Evolutionary conservation across 495 filamentous ascomycete species (phyloP).

Genomic region (Tuber magnatum): DNA sequence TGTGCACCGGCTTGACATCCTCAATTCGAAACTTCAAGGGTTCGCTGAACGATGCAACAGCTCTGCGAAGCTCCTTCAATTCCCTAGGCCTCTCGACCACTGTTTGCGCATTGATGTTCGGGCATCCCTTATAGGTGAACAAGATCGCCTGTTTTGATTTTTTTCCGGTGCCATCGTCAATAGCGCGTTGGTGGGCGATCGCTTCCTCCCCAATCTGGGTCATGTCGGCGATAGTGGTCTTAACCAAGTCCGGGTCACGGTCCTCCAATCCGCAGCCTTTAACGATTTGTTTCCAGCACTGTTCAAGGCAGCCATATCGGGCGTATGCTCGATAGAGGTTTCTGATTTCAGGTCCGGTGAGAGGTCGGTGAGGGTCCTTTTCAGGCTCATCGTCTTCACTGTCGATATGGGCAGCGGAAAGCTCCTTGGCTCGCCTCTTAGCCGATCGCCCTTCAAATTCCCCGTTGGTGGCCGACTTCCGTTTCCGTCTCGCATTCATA

Average conservation of each 20-base stretch:
- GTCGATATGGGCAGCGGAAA: constrained; percentile 56
- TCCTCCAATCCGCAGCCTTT: constrained; percentile 73
- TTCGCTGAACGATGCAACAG: constrained; percentile 54
- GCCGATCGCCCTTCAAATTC: constrained; percentile 81
- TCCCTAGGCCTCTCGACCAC: constrained; percentile 82
- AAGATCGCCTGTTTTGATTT: constrained; percentile 95
- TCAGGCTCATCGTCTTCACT: constrained; percentile 48
- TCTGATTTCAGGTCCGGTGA: constrained; percentile 83
- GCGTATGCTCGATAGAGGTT: constrained; percentile 81
- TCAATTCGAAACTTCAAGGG: constrained; percentile 70
- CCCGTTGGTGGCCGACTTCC: constrained; percentile 56
- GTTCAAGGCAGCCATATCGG: constrained; percentile 78
- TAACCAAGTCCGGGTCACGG: constrained; percentile 70
- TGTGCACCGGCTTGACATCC: constrained; percentile 76
- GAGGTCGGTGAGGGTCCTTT: constrained; percentile 70
- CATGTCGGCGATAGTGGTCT: constrained; percentile 52
- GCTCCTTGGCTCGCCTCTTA: constrained; percentile 75
- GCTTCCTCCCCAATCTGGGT: constrained; percentile 39
- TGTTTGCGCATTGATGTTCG: constrained; percentile 89
- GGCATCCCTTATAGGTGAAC: constrained; percentile 85
- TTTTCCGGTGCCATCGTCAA: constrained; percentile 68
- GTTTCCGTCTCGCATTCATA: constrained; percentile 78
- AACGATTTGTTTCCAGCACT: constrained; percentile 76
- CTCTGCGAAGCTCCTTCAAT: constrained; percentile 72
- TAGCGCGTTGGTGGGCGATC: constrained; percentile 40